A percentile compares a stretch with the other conserved stretches of the same genome.
Conservation (phyloP, 148 eudicot species). For the Camellia sinensis region DNA sequence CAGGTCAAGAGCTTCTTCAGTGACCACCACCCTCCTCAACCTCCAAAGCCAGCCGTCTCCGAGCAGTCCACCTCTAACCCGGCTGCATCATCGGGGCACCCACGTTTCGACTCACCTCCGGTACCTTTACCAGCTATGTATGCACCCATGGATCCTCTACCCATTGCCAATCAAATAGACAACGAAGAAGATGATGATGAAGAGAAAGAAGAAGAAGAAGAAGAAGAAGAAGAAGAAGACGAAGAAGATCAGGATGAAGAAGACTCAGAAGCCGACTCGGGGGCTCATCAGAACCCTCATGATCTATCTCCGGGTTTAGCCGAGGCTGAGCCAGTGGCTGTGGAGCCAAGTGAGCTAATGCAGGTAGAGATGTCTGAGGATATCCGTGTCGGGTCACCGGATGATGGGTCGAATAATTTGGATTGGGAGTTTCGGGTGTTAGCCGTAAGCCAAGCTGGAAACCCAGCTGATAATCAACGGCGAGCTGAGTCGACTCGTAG, state of each 20-base stretch:
- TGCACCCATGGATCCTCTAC: slow-evolving; percentile 1
- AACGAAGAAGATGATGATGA: slow-evolving; percentile 18
- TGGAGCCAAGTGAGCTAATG: slow-evolving; percentile 60
- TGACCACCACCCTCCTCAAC: slow-evolving; percentile 24
- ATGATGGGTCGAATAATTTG: slow-evolving; percentile 60
- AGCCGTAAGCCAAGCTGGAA: slow-evolving; percentile 14
- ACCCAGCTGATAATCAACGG: slow-evolving; percentile 17
- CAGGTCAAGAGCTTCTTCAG: slow-evolving; percentile 44
- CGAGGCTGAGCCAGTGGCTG: slow-evolving; percentile 16
- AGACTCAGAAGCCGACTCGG: slow-evolving; percentile 24
- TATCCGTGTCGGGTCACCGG: slow-evolving; percentile 58
- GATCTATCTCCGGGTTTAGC: background rate
- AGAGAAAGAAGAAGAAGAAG: slow-evolving; percentile 22
- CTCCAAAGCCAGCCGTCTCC: slow-evolving; percentile 57
- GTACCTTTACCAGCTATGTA: too few species aligned
- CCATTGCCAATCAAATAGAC: background rate
- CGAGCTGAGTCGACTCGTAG: slow-evolving; percentile 37
- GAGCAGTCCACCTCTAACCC: slow-evolving; percentile 69
- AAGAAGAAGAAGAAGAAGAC: slow-evolving; percentile 23
- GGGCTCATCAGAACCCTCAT: background rate
- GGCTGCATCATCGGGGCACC: slow-evolving; percentile 27
- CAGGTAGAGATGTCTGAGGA: slow-evolving; percentile 71
- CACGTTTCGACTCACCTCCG: slow-evolving; percentile 19
- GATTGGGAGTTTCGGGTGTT: slow-evolving; percentile 40
- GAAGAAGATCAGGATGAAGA: slow-evolving; percentile 11